Conservation (phyloP, 441 rosid species). For the Adansonia rubrostipa region DNA sequence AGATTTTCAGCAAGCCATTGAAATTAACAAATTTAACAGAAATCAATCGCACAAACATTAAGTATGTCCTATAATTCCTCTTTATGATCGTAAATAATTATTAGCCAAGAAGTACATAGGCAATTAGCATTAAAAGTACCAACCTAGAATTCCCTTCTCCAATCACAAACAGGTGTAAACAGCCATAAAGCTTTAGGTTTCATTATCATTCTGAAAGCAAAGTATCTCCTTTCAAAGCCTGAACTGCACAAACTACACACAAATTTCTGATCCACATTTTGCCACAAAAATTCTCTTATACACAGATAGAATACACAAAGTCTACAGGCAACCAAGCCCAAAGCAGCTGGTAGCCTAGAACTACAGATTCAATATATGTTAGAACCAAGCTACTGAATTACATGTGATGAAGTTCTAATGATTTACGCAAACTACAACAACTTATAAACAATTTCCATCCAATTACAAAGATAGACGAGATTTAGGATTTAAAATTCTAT, state of each 20-base stretch:
- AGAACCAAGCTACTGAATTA: not conserved
- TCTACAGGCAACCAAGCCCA: not conserved
- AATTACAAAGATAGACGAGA: not conserved
- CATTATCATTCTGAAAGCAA: not conserved
- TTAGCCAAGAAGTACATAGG: not conserved
- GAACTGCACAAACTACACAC: not conserved
- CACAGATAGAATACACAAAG: conserved; percentile 5
- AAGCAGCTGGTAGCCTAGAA: not conserved
- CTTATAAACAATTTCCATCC: not conserved
- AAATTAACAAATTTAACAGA: conserved; percentile 14
- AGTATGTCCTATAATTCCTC: not conserved
- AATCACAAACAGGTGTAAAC: not conserved
- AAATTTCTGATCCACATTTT: conserved; percentile 12
- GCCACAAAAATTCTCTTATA: not conserved
- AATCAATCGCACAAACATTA: not conserved
- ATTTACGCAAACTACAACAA: not conserved
- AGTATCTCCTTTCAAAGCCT: not conserved
- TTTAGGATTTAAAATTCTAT: not conserved
- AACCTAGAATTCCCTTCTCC: not conserved
- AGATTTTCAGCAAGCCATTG: not conserved
- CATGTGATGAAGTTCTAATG: not conserved
- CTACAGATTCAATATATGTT: not conserved
- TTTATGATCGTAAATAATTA: not conserved
- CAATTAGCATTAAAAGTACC: conserved; percentile 3
- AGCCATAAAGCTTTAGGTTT: not conserved